These are phyloP conservation scores for Picea glauca DNA, from an alignment of 75 land plant species.

Conservation along the genomic window DNA sequence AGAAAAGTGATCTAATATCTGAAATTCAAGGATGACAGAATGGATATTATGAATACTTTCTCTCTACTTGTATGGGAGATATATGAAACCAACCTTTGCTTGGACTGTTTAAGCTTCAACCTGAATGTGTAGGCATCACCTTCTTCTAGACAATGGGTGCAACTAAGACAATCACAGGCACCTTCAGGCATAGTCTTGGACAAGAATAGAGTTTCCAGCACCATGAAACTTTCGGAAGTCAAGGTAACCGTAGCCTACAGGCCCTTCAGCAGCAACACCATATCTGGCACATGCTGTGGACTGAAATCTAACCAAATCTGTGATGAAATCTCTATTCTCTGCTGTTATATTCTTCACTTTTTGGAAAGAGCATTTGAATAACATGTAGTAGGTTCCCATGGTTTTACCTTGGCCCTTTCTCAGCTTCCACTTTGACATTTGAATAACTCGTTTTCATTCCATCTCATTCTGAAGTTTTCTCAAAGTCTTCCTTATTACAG, in stretches of 20 bases:
- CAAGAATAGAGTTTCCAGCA: no score
- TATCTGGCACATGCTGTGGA: no score
- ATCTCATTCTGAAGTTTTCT: constrained; percentile 50
- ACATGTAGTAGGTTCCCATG: constrained; percentile 52
- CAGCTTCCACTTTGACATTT: constrained; percentile 97
- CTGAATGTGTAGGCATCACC: constrained; percentile 64
- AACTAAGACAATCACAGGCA: constrained; percentile 29
- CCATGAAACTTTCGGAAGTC: no score
- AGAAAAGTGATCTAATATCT: no score
- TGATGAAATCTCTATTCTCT: no score
- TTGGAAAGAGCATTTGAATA: constrained; percentile 73
- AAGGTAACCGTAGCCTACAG: no score
- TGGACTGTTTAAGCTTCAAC: constrained; percentile 46
- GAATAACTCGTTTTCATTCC: constrained; percentile 93
- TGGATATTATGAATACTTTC: constrained; percentile 71
- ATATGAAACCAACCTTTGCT: constrained; percentile 67
- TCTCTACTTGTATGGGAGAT: constrained; percentile 72
- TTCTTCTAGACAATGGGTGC: constrained; percentile 69
- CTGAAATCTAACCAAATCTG: no score
- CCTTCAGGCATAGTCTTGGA: no score
- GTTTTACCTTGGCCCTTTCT: constrained; percentile 97
- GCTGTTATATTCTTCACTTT: constrained; percentile 43
- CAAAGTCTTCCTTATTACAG: no score
- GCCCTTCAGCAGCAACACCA: no score
- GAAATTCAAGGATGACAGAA: constrained; percentile 65